These are phyloP conservation scores for Nannizzia gypsea DNA, from an alignment of 2,329 filamentous ascomycete species.

Conservation along the genomic window DNA sequence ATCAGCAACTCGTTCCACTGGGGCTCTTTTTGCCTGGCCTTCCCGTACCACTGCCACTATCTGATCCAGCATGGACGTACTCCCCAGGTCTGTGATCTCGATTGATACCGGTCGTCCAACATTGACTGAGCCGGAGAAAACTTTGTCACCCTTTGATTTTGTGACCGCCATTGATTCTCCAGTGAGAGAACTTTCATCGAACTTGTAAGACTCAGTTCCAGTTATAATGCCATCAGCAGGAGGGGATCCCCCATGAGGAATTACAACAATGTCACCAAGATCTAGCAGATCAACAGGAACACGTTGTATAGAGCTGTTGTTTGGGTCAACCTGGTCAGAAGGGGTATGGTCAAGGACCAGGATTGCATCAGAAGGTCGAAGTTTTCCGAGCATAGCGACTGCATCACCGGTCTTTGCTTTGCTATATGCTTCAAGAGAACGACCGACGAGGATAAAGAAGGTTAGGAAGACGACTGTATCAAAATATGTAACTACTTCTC, in stretches of 20 bases:
- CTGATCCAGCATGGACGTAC: slow-evolving; percentile 40
- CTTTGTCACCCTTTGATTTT: slow-evolving; percentile 32
- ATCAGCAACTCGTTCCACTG: slow-evolving; percentile 38
- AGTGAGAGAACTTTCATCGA: slow-evolving; percentile 85
- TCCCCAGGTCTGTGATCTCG: slow-evolving; percentile 33
- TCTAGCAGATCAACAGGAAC: slow-evolving; percentile 60
- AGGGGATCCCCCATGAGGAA: slow-evolving; percentile 70
- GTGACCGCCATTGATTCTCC: slow-evolving; percentile 38
- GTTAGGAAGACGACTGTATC: slow-evolving; percentile 89
- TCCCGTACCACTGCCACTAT: slow-evolving; percentile 40
- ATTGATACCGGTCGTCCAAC: slow-evolving; percentile 36
- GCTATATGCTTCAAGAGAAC: slow-evolving; percentile 63
- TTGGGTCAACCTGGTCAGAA: slow-evolving; percentile 9
- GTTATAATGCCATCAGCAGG: slow-evolving; percentile 64
- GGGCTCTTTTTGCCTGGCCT: slow-evolving; percentile 39
- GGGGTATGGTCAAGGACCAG: slow-evolving; percentile 39
- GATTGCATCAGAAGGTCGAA: slow-evolving; percentile 65
- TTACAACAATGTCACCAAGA: slow-evolving; percentile 58
- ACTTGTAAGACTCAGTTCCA: slow-evolving; percentile 47
- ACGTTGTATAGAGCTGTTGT: slow-evolving; percentile 24
- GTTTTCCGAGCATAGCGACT: slow-evolving; percentile 63
- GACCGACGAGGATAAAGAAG: slow-evolving; percentile 63
- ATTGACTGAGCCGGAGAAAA: slow-evolving; percentile 39
- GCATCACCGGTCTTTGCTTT: slow-evolving; percentile 84
- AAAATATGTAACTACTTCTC: slow-evolving; percentile 59